A percentile compares a stretch with the other conserved stretches of the same genome.
These are phyloP conservation scores for Aspergillus latus DNA, from an alignment of 2,329 filamentous ascomycete genomes.

Conservation along the genomic window DNA sequence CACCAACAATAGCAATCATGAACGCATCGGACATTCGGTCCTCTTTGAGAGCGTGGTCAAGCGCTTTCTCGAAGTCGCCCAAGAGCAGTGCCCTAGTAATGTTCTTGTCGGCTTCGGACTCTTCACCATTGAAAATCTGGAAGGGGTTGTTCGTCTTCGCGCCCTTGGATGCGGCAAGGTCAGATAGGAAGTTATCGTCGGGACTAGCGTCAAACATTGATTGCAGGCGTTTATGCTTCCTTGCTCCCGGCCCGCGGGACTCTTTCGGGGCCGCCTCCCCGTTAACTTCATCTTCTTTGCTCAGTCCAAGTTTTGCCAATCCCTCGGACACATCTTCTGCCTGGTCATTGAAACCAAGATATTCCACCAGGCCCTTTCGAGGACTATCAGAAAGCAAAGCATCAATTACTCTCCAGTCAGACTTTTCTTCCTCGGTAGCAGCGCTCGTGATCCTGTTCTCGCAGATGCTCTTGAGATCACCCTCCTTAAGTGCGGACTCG, in stretches of 20 bases:
- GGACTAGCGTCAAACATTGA: conserved; percentile 76
- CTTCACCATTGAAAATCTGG: conserved; percentile 79
- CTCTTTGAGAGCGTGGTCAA: conserved; percentile 84
- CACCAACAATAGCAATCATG: conserved; percentile 95
- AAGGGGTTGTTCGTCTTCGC: conserved; percentile 94
- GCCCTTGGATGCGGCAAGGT: conserved; percentile 81
- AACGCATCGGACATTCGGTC: conserved; percentile 93
- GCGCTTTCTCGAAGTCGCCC: conserved; percentile 84
- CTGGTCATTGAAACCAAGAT: conserved; percentile 76
- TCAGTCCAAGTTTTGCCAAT: conserved; percentile 43
- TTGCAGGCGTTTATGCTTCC: conserved; percentile 65
- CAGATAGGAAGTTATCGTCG: conserved; percentile 84
- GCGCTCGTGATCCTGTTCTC: conserved; percentile 73
- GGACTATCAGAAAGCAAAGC: conserved; percentile 82
- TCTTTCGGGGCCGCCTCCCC: conserved; percentile 48
- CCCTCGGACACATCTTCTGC: conserved; percentile 53
- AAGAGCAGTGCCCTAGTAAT: conserved; percentile 88
- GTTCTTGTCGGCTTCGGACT: conserved; percentile 77
- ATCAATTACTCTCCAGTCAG: conserved; percentile 93
- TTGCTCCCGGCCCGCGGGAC: conserved; percentile 47
- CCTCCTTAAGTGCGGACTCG: conserved; percentile 74
- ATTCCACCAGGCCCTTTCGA: conserved; percentile 81
- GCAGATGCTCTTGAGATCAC: conserved; percentile 76
- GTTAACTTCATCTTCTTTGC: conserved; percentile 44
- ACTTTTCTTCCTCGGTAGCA: conserved; percentile 85